Evolutionary conservation across 2,329 filamentous ascomycete species (phyloP).

Genomic region (Penicillium sp.): DNA sequence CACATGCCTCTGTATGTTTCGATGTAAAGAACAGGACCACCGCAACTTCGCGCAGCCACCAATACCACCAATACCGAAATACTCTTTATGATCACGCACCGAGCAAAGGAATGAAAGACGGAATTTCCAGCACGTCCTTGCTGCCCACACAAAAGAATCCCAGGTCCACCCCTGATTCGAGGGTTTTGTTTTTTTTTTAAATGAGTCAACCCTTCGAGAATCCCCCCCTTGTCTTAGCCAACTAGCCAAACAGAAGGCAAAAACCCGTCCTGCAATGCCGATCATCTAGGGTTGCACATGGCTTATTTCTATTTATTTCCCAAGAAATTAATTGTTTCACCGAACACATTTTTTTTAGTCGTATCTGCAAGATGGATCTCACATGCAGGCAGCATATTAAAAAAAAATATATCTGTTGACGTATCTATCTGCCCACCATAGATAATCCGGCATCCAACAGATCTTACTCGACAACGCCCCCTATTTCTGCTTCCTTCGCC

Average conservation of each 20-base stretch:
- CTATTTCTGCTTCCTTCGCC: not conserved
- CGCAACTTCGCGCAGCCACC: constrained; percentile 1
- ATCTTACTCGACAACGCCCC: not conserved
- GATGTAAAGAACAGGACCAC: constrained; percentile 1
- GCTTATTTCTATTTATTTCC: constrained; percentile 3
- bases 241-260: constrained; percentile 12
- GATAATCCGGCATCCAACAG: not conserved
- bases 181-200: constrained; percentile 8
- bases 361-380: constrained; percentile 7
- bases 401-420: not conserved
- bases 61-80: constrained; percentile 10
- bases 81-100: constrained; percentile 23
- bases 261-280: constrained; percentile 18
- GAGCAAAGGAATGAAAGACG: constrained; percentile 21
- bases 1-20: not conserved
- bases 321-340: not conserved
- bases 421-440: constrained; percentile 1
- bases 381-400: constrained; percentile 6
- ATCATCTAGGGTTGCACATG: constrained; percentile 26
- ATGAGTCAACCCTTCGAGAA: constrained; percentile 23
- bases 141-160: constrained; percentile 17
- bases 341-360: not conserved
- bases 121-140: constrained; percentile 17
- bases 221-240: constrained; percentile 8
- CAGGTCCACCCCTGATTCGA: constrained; percentile 19